Percentiles rank a stretch among this genome's conserved stretches.
Conservation (phyloP, 148 eudicot genomes). For the Arbutus unedo region DNA sequence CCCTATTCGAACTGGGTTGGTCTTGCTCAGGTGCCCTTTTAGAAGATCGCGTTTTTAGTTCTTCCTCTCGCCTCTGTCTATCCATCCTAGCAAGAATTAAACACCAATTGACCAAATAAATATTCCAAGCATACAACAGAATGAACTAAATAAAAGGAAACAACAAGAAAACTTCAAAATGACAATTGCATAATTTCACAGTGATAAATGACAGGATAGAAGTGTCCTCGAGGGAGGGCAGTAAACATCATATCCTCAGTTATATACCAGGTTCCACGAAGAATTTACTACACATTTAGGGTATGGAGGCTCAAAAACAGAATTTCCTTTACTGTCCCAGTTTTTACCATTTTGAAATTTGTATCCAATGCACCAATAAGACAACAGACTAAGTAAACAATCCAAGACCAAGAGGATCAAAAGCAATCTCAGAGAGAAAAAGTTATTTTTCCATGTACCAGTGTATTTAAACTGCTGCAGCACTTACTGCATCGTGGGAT, state of each 20-base stretch:
- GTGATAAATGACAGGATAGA: not conserved
- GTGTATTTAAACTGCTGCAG: not conserved
- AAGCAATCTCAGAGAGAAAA: not conserved
- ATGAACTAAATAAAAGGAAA: not conserved
- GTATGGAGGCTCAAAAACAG: not conserved
- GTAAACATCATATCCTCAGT: not conserved
- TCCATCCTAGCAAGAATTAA: constrained; percentile 72
- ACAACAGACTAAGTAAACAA: not conserved
- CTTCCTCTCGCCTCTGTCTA: constrained; percentile 95
- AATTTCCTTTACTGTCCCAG: not conserved
- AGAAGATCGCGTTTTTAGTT: constrained; percentile 71
- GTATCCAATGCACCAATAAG: not conserved
- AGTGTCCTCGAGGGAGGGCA: not conserved
- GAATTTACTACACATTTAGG: not conserved
- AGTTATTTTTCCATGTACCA: not conserved
- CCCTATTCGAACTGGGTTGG: constrained; percentile 82
- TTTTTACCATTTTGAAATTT: not conserved
- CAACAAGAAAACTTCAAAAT: not conserved
- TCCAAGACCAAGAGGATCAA: not conserved
- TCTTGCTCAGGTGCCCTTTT: constrained; percentile 70
- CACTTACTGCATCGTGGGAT: not conserved
- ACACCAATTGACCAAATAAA: constrained; percentile 8
- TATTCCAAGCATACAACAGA: not conserved
- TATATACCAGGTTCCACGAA: not conserved
- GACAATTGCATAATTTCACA: not conserved